phyloP scores from a whole-genome alignment of 1,284 basidiomycete species.

The Moniliophthora roreri region DNA sequence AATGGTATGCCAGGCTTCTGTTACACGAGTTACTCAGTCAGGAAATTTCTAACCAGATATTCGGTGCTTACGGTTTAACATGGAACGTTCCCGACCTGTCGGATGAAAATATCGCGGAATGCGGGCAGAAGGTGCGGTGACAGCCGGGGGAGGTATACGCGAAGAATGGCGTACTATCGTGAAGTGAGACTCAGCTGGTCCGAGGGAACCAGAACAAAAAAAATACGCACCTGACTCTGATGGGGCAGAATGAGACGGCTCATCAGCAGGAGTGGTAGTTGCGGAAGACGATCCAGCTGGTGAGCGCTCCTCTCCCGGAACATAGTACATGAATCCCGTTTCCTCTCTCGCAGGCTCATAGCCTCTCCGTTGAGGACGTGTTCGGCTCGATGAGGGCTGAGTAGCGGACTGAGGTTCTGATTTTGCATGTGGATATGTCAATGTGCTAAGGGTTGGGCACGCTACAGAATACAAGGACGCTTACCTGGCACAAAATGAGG shows the following conservation, averaged over 20 bases:
- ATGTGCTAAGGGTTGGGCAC: background rate
- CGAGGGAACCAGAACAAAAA: background rate
- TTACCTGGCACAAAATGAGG: constrained; percentile 45
- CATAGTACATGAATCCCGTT: constrained; percentile 41
- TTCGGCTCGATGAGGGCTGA: constrained; percentile 15
- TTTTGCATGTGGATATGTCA: background rate
- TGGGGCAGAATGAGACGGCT: constrained; percentile 12
- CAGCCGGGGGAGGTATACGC: background rate
- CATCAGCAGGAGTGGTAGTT: constrained; percentile 23
- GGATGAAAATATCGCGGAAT: constrained; percentile 1
- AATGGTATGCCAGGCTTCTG: constrained; percentile 73
- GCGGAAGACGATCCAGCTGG: background rate
- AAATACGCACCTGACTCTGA: background rate
- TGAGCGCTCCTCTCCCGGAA: constrained; percentile 29
- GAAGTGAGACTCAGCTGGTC: background rate
- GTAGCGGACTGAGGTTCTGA: constrained; percentile 5
- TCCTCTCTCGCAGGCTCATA: constrained; percentile 28
- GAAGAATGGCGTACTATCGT: background rate
- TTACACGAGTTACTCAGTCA: background rate
- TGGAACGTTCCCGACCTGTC: constrained; percentile 5
- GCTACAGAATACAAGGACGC: too few relatives aligned
- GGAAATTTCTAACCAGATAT: background rate
- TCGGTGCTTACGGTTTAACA: constrained; percentile 2
- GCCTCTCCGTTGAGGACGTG: constrained; percentile 11
- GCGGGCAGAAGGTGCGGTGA: background rate